Conservation (phyloP, 768 basidiomycete species). For the Russula emetica region DNA sequence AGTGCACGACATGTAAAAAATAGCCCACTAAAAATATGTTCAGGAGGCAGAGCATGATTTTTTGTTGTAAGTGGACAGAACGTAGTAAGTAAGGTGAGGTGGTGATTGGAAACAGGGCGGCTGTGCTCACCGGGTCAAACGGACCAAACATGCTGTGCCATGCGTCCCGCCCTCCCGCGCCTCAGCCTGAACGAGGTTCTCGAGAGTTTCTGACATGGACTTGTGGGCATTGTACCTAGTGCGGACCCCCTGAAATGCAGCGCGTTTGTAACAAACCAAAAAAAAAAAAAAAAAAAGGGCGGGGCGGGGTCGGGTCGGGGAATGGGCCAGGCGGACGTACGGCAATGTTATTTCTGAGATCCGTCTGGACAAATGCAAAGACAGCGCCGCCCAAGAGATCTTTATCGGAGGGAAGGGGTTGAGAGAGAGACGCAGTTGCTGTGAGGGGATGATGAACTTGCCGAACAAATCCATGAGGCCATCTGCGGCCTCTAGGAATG, state of each 20-base stretch:
- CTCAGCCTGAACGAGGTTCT: constrained; percentile 55
- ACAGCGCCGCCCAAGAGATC: constrained; percentile 65
- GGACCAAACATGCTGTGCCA: constrained; percentile 59
- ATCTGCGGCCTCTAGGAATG: constrained; percentile 86
- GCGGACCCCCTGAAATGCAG: constrained; percentile 56
- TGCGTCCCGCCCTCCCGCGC: constrained; percentile 40
- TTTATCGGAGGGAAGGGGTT: constrained; percentile 29
- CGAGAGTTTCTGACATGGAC: constrained; percentile 50
- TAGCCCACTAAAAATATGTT: constrained; percentile 47
- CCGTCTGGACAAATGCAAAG: constrained; percentile 70
- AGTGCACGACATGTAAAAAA: constrained; percentile 65
- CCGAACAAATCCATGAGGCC: constrained; percentile 75
- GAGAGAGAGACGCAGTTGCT: neutral
- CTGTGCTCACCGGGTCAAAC: constrained; percentile 55
- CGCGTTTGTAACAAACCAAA: neutral
- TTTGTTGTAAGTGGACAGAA: constrained; percentile 10
- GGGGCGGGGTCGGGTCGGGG: neutral
- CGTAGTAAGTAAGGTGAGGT: neutral
- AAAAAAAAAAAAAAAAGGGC: neutral
- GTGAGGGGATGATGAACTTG: constrained; percentile 34
- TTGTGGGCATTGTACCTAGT: constrained; percentile 44
- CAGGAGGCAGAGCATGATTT: neutral
- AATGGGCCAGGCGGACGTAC: constrained; percentile 38
- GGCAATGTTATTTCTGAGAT: constrained; percentile 62
- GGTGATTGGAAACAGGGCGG: constrained; percentile 1